Base-by-base conservation (phyloP, 179 eudicot species). In the Beta corolliflora region DNA sequence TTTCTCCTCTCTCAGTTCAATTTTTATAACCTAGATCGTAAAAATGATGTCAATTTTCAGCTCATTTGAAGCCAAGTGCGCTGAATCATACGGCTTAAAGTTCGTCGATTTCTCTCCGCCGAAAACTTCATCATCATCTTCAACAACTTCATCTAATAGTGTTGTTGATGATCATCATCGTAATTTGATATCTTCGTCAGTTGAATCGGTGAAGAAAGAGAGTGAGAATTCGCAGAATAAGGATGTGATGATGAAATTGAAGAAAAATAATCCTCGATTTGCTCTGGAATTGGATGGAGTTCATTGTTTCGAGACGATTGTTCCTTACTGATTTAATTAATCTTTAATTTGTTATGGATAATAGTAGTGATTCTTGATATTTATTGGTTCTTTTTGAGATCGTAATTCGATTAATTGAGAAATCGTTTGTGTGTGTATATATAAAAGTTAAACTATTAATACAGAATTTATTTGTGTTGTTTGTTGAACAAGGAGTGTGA, bases 241-340 rank as follows among this genome's bases (percentile, higher is more conserved):
- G 81, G 66, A 44, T 16, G 3, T 4, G 78, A 55, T 1, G 54
- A 16, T 18, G 59, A 83, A 73, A 61, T 29, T 8, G 14, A 70
- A 21, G 80, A 88, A 71, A 45, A 70, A 36, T 36, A 36, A 65
- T 75, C 87, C 86, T 76, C 86, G 94, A 13, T 87, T 91, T 77
- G 91, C 91, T 29, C 81, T 82, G 69, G 93, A 91, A 84, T 75
- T 91, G 13, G 93, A 91, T 70, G 93, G 93, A 6, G 82, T 91
- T 52, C 82, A 91, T 80, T 88, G 91, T 59, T 91, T 89, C 23
- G 93, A 91, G 61, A 89, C 91, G 36, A 89, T 91, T 52, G 65
- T 91, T 61, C 91, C 87, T 11, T 89, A 82, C 65, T 88, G 25
- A 68, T 73, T 56, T 14, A 9, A 31, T 48, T 79, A 10, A 16